Percentiles rank a stretch among this genome's conserved stretches.
Conservation (phyloP, 345 rosid species). For the Hibiscus syriacus region DNA sequence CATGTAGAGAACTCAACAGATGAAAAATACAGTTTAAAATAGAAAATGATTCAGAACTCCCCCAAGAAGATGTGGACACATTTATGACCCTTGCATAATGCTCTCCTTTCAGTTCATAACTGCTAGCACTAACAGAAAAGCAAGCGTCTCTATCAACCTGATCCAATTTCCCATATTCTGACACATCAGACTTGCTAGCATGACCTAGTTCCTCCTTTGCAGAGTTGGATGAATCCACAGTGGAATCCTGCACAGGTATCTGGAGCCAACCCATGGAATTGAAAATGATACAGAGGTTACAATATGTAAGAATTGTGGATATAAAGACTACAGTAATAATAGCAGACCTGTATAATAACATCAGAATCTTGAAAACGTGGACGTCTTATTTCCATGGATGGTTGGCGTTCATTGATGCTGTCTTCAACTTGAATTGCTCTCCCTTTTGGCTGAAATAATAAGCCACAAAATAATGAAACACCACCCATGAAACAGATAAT, state of each 20-base stretch:
- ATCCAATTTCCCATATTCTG: constrained; percentile 16
- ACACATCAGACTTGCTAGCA: constrained; percentile 10
- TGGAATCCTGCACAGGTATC: constrained; percentile 45
- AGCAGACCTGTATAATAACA: constrained; percentile 58
- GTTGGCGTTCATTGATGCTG: constrained; percentile 40
- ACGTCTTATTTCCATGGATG: constrained; percentile 37
- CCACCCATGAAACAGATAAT: not conserved
- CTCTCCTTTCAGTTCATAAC: constrained; percentile 24
- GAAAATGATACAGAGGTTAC: constrained; percentile 10
- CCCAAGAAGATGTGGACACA: constrained; percentile 10
- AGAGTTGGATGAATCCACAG: constrained; percentile 26
- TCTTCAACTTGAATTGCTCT: constrained; percentile 55
- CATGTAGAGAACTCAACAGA: not conserved
- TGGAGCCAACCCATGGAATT: constrained; percentile 23
- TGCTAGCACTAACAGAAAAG: constrained; percentile 15
- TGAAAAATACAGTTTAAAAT: not conserved
- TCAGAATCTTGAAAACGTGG: constrained; percentile 43
- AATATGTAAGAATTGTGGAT: constrained; percentile 8
- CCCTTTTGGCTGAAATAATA: constrained; percentile 39
- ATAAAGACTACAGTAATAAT: not conserved
- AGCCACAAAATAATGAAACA: not conserved
- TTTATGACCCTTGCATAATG: constrained; percentile 18
- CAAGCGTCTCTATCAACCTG: constrained; percentile 8
- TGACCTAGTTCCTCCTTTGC: constrained; percentile 22
- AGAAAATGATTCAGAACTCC: constrained; percentile 20